phyloP scores from a whole-genome alignment of 306 rosid species.

The Sicyos edulis region DNA sequence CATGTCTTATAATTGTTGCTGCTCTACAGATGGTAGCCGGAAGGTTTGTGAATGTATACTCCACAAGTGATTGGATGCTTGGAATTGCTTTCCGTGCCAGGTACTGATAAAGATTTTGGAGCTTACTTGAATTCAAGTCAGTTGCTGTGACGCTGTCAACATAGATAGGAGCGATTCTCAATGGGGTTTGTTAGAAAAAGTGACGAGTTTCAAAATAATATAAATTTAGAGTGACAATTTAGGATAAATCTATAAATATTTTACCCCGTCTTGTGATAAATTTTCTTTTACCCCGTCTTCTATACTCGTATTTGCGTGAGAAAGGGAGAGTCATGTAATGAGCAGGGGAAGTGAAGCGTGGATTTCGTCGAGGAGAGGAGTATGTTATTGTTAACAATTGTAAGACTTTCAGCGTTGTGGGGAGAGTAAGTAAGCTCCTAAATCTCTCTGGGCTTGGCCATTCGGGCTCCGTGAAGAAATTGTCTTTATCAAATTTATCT shows the following conservation, averaged over 20 bases:
- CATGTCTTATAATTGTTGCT: conserved; percentile 15
- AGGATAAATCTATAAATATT: not conserved
- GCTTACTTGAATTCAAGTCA: conserved; percentile 13
- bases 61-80: conserved; percentile 49
- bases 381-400: not conserved
- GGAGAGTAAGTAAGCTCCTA: not conserved
- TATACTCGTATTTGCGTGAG: too few species aligned
- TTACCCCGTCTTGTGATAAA: not conserved
- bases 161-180: not conserved
- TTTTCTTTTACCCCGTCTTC: not conserved
- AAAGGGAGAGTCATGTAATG: too few species aligned
- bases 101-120: conserved; percentile 20
- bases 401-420: not conserved
- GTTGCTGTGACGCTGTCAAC: not conserved
- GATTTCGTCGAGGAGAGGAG: not conserved
- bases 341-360: not conserved
- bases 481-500: not conserved
- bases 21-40: conserved; percentile 46
- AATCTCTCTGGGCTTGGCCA: not conserved
- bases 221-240: not conserved
- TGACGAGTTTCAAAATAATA: not conserved
- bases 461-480: not conserved
- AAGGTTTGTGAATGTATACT: conserved; percentile 44
- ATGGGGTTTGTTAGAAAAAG: not conserved
- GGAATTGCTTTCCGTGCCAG: conserved; percentile 53